A percentile compares a stretch with the other conserved stretches of the same genome.
These are phyloP conservation scores for Flaveria linearis DNA, from an alignment of 129 eudicot species.

Conservation along the genomic window DNA sequence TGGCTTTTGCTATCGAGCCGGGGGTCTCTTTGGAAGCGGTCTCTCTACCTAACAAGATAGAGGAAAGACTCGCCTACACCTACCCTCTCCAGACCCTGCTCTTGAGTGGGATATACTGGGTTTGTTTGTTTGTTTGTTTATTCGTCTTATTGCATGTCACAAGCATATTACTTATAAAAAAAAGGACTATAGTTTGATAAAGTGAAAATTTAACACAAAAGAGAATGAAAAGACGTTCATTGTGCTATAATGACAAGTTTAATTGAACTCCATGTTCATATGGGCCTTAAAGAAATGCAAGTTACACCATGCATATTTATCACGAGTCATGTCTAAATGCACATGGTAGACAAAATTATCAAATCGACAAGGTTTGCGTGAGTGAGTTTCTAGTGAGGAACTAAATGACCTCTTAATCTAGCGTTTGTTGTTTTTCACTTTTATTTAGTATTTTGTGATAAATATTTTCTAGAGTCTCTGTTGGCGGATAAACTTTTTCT, in stretches of 20 bases:
- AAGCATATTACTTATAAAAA: neutral
- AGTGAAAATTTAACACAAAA: neutral
- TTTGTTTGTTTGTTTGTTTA: too few species aligned
- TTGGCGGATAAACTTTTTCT: neutral
- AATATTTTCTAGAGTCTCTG: neutral
- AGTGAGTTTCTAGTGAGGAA: conserved; percentile 18
- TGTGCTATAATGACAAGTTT: conserved; percentile 17
- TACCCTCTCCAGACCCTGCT: too few species aligned
- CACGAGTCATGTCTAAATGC: conserved; percentile 31
- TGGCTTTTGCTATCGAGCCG: too few species aligned
- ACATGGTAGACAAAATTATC: conserved; percentile 39
- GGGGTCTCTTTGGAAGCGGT: too few species aligned
- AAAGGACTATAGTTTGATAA: neutral
- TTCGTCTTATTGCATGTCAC: too few species aligned
- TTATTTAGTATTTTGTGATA: neutral
- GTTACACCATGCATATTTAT: conserved; percentile 18
- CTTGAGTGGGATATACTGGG: too few species aligned
- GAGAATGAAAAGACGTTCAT: conserved; percentile 9
- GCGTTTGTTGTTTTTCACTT: conserved; percentile 8
- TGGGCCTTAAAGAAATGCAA: conserved; percentile 25
- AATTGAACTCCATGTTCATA: conserved; percentile 28
- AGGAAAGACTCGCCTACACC: too few species aligned
- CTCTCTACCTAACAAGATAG: too few species aligned
- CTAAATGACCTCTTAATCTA: neutral
- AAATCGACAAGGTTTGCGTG: conserved; percentile 24